A percentile compares a stretch with the other conserved stretches of the same genome.
Evolutionary conservation across 805 yeast species (phyloP).

Genomic region (Yarrowia osloensis): DNA sequence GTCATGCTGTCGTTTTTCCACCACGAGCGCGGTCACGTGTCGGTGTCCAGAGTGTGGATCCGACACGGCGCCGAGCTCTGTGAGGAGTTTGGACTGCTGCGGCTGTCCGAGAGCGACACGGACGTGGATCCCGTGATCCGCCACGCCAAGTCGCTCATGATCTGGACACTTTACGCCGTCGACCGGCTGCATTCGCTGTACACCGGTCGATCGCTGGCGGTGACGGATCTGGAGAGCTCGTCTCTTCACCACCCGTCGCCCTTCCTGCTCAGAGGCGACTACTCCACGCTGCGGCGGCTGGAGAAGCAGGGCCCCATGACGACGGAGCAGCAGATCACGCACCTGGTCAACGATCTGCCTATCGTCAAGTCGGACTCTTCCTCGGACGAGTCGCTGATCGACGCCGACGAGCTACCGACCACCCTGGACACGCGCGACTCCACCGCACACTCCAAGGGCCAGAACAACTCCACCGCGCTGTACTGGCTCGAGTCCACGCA

Average conservation of each 20-base stretch:
- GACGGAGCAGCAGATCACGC: constrained; percentile 21
- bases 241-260: constrained; percentile 13
- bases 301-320: constrained; percentile 27
- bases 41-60: constrained; percentile 38
- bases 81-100: constrained; percentile 10
- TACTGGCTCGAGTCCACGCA: constrained; percentile 28
- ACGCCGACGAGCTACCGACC: not conserved
- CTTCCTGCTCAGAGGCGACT: constrained; percentile 10
- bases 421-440: constrained; percentile 7
- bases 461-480: constrained; percentile 11
- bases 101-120: constrained; percentile 6
- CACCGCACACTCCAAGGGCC: constrained; percentile 18
- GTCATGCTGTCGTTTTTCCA: constrained; percentile 36
- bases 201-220: constrained; percentile 3
- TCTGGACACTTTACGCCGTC: constrained; percentile 9
- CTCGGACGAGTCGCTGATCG: not conserved
- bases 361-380: constrained; percentile 19
- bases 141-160: constrained; percentile 1
- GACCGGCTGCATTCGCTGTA: not conserved
- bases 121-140: constrained; percentile 17
- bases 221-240: constrained; percentile 1
- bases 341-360: constrained; percentile 16
- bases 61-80: constrained; percentile 34
- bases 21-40: constrained; percentile 35
- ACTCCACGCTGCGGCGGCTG: not conserved